These are phyloP conservation scores for Backusella tarrabulga DNA, from an alignment of 192 early-diverging fungal genomes.

Conservation along the genomic window DNA sequence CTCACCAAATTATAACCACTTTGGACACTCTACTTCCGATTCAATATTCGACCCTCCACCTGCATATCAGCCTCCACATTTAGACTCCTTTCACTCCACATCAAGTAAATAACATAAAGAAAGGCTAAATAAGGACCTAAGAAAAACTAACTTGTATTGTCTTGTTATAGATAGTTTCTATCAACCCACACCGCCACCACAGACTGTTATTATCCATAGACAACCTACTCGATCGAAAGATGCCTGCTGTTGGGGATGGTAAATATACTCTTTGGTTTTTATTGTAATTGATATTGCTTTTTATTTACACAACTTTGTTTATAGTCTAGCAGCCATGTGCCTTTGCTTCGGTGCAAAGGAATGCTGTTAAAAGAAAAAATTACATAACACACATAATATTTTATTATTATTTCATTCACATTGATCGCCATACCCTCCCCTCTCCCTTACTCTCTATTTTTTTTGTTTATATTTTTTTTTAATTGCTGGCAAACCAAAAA, in stretches of 20 bases:
- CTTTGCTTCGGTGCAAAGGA: conserved; percentile 21
- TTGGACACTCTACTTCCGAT: background rate
- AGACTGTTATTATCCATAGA: conserved; percentile 9
- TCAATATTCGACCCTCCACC: conserved; percentile 17
- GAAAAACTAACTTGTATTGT: background rate
- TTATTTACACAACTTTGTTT: background rate
- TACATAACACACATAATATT: background rate
- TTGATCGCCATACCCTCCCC: background rate
- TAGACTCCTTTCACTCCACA: background rate
- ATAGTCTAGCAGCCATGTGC: conserved; percentile 14
- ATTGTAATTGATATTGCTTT: background rate
- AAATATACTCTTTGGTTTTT: background rate
- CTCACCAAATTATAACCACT: background rate
- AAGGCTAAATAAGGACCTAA: background rate
- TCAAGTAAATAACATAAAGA: background rate
- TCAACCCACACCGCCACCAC: conserved; percentile 16
- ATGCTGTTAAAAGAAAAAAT: conserved; percentile 6
- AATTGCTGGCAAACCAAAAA: conserved; percentile 10
- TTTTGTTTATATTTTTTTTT: background rate
- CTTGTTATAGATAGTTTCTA: background rate
- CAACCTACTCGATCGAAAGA: conserved; percentile 18
- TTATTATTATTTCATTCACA: background rate
- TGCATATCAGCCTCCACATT: conserved; percentile 18
- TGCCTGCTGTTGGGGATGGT: conserved; percentile 24
- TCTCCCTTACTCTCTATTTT: background rate